A percentile compares a stretch with the other conserved stretches of the same genome.
Conservation (phyloP, 495 filamentous ascomycete genomes). For the Trichoderma erinaceum region DNA sequence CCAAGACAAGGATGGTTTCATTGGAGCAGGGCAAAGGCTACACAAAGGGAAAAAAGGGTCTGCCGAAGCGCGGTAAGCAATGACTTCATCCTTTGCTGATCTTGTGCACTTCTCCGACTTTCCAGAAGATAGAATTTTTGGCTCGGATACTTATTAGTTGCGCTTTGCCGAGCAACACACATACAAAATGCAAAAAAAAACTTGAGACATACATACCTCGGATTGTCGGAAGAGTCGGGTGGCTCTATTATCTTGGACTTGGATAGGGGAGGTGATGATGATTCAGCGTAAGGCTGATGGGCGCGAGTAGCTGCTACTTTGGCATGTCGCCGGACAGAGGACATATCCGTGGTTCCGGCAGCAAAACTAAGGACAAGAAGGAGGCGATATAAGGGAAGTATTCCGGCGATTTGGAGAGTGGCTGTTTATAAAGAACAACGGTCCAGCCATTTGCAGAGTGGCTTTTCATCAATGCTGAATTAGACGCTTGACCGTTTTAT, state of each 20-base stretch:
- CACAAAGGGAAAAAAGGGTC: no score
- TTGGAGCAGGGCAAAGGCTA: background rate
- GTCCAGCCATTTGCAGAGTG: no score
- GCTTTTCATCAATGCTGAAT: no score
- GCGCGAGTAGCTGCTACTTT: background rate
- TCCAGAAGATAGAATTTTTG: background rate
- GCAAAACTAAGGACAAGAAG: background rate
- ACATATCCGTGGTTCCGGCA: background rate
- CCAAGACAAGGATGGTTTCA: background rate
- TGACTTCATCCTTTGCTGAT: background rate
- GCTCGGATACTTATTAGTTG: background rate
- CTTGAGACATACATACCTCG: background rate
- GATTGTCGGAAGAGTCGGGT: slow-evolving; percentile 1
- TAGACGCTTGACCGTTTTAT: no score
- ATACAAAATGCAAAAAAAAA: no score
- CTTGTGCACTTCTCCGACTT: background rate
- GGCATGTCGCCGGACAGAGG: no score
- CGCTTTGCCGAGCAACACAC: background rate
- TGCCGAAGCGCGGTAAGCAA: background rate
- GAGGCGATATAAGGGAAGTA: background rate
- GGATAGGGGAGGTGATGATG: background rate
- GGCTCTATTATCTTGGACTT: background rate
- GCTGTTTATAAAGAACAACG: no score
- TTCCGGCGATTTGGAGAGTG: no score
- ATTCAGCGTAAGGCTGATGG: background rate